A percentile compares a stretch with the other conserved stretches of the same genome.
Evolutionary conservation across 2,329 filamentous ascomycete species (phyloP).

Genomic region (Fusarium nodosum): DNA sequence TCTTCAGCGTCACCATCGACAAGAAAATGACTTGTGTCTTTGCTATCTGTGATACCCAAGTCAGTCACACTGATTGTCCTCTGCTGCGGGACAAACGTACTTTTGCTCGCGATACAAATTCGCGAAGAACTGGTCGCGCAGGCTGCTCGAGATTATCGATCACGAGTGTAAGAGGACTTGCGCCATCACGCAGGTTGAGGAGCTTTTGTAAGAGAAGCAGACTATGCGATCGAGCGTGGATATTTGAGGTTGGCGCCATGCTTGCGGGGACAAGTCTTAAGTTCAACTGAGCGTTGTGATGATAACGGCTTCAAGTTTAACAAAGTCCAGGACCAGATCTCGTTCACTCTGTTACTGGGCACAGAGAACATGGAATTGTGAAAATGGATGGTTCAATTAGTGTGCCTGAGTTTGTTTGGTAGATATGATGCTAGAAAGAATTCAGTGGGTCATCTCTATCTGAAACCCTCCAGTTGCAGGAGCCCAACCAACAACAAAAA

Average conservation of each 20-base stretch:
- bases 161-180: slow-evolving; percentile 88
- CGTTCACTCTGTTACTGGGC: background rate
- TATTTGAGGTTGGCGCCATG: slow-evolving; percentile 70
- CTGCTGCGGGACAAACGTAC: slow-evolving; percentile 56
- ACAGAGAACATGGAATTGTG: background rate
- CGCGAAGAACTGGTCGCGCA: slow-evolving; percentile 75
- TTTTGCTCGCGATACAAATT: slow-evolving; percentile 82
- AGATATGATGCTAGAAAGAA: slow-evolving; percentile 38
- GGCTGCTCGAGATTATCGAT: slow-evolving; percentile 89
- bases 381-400: slow-evolving; percentile 16
- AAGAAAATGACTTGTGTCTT: slow-evolving; percentile 81
- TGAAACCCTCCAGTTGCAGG: background rate
- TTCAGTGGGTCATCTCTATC: slow-evolving; percentile 35
- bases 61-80: slow-evolving; percentile 10
- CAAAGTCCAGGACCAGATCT: no score
- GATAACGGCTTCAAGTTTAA: background rate
- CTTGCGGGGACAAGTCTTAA: background rate
- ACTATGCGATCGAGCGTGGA: slow-evolving; percentile 85
- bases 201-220: slow-evolving; percentile 86
- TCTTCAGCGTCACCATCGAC: slow-evolving; percentile 80
- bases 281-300: background rate
- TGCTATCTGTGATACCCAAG: slow-evolving; percentile 59
- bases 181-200: slow-evolving; percentile 80
- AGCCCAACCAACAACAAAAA: background rate
- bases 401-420: slow-evolving; percentile 22